Evolutionary conservation across 352 stramenopile genomes (phyloP).

Genomic region (Pythium insidiosum): DNA sequence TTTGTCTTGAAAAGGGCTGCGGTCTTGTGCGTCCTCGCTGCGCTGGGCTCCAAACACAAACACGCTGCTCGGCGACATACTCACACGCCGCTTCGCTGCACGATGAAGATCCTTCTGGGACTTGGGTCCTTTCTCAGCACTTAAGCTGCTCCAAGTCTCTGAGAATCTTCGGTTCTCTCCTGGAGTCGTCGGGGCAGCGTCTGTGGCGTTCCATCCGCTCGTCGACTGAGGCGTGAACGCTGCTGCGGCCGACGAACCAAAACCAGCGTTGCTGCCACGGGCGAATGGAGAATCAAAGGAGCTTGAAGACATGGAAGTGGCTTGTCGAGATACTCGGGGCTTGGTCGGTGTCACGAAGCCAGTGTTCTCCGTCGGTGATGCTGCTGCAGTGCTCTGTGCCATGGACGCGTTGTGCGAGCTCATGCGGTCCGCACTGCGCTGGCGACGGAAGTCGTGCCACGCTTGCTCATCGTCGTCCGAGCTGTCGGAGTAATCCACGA

Average conservation of each 20-base stretch:
- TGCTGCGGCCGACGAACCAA: neutral
- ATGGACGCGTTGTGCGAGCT: constrained; percentile 12
- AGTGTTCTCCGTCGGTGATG: too few relatives aligned
- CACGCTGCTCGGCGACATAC: neutral
- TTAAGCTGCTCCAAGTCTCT: neutral
- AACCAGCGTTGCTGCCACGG: neutral
- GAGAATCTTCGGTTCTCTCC: neutral
- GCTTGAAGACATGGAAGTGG: neutral
- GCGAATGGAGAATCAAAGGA: neutral
- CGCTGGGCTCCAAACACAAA: neutral
- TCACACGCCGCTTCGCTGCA: constrained; percentile 12
- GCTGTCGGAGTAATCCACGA: constrained; percentile 49
- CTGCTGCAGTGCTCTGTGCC: neutral
- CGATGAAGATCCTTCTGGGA: constrained; percentile 20
- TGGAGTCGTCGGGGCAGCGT: too few relatives aligned
- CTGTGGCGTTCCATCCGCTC: too few relatives aligned
- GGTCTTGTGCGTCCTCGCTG: neutral
- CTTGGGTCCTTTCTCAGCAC: constrained; percentile 6
- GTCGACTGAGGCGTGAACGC: neutral
- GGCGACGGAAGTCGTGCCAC: constrained; percentile 24
- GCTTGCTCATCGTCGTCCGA: constrained; percentile 32
- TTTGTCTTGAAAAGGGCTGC: too few relatives aligned
- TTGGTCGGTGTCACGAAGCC: too few relatives aligned
- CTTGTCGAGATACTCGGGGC: too few relatives aligned
- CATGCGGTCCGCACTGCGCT: constrained; percentile 15